Conservation (phyloP, 768 basidiomycete species). For the Phylloporus sp. region DNA sequence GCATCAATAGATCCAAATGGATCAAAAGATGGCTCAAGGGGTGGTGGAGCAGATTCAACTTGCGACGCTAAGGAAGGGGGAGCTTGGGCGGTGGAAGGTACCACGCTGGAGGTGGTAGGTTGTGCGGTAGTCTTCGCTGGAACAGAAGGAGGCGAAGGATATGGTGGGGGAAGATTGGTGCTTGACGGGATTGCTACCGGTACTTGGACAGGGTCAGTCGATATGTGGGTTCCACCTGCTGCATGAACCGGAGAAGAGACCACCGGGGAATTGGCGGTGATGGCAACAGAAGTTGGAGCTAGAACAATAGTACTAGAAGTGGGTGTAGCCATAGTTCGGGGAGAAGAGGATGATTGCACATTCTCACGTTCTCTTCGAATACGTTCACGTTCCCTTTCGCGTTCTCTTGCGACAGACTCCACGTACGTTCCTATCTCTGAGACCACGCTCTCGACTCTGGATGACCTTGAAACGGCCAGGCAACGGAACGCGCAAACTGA, state of each 20-base stretch:
- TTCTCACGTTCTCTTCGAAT: conserved; percentile 62
- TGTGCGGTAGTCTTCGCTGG: conserved; percentile 21
- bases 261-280: conserved; percentile 14
- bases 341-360: conserved; percentile 29
- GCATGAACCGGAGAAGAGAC: conserved; percentile 7
- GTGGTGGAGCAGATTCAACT: conserved; percentile 14
- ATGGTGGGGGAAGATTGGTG: conserved; percentile 30
- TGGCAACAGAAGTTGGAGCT: conserved; percentile 7
- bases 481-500: conserved; percentile 42
- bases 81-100: conserved; percentile 24
- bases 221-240: conserved; percentile 19
- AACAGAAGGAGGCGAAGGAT: conserved; percentile 60
- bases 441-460: conserved; percentile 50
- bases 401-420: conserved; percentile 68
- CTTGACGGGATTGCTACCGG: conserved; percentile 12
- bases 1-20: conserved; percentile 40
- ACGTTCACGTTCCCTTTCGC: conserved; percentile 73
- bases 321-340: conserved; percentile 22
- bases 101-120: conserved; percentile 2
- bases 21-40: conserved; percentile 35
- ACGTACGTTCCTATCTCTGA: conserved; percentile 64
- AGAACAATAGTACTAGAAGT: conserved; percentile 11
- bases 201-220: conserved; percentile 11
- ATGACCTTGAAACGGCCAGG: conserved; percentile 47
- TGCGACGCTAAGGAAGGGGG: conserved; percentile 6